Base-by-base conservation (phyloP, 2,329 filamentous ascomycete species). In the Xylariales sp. region DNA sequence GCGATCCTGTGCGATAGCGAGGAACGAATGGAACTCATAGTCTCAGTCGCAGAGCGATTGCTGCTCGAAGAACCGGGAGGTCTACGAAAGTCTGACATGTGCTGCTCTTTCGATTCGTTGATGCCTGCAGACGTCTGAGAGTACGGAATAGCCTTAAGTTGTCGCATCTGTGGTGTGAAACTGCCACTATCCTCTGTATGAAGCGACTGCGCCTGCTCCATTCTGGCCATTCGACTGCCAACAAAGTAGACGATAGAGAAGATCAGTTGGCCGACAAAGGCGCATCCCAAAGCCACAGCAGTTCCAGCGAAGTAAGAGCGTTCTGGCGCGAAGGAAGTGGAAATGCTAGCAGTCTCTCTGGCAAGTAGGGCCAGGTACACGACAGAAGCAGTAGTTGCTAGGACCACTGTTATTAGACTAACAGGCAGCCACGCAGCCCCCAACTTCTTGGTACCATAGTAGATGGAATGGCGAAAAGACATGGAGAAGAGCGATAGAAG, bases 91-190 rank as follows among this genome's bases (percentile, higher is more conserved):
- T 62, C 62, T 24, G 59, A 55, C 5, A 63, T 65, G 17, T 50
- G 46, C 39, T 55, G 55, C 27, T 60, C 56, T 12, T 56, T 57
- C 8, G 51, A 41, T 15, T 59, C 56, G 8, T 55, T 53, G 25
- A 55, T 50, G 3, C 51, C 52, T 7, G 62, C 60, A 20, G 56
- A 54, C 0, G 72, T 70, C 43, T 67, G 57, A 50, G 69, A 64
- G 50, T 78, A 78, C 3, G 66, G 70, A 15, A 78, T 63, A 5
- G 72, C 62, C 55, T 78, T 78, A 47, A 76, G 56, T n/a, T n/a
- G n/a, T n/a, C 65, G 60, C 19, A 55, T 55, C 15, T 55, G 47
- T 10, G 55, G 51, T 8, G 56, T 54, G 8, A 53, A 51, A 25
- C 44, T 52, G 21, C 50, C 54, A 27, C 60, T 57, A 18, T 62